A percentile compares a stretch with the other conserved stretches of the same genome.
phyloP scores from a whole-genome alignment of 2,329 filamentous ascomycete genomes.

The Fusarium sp. region DNA sequence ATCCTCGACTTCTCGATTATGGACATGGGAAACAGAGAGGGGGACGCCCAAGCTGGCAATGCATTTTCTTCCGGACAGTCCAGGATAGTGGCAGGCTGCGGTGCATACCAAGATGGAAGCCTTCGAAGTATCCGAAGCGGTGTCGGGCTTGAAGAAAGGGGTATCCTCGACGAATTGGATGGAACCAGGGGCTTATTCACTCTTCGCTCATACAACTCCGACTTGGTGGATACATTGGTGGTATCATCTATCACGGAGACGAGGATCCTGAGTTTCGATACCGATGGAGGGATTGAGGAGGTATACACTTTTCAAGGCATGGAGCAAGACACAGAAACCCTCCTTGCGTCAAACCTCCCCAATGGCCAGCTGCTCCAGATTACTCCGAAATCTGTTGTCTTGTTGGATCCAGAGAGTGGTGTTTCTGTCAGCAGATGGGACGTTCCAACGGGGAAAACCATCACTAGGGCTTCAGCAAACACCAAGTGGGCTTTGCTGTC shows the following conservation, averaged over 20 bases:
- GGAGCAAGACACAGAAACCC: slow-evolving; percentile 71
- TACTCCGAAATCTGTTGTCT: slow-evolving; percentile 66
- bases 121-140: slow-evolving; percentile 91
- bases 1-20: slow-evolving; percentile 94
- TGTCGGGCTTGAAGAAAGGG: slow-evolving; percentile 87
- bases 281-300: slow-evolving; percentile 83
- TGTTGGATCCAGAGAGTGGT: slow-evolving; percentile 68
- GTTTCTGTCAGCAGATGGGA: slow-evolving; percentile 66
- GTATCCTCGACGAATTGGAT: slow-evolving; percentile 79
- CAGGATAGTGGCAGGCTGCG: slow-evolving; percentile 89
- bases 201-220: slow-evolving; percentile 60
- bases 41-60: slow-evolving; percentile 76
- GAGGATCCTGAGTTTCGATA: slow-evolving; percentile 78
- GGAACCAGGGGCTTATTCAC: slow-evolving; percentile 77
- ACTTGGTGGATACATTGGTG: slow-evolving; percentile 72
- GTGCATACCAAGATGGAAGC: slow-evolving; percentile 86
- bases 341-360: slow-evolving; percentile 72
- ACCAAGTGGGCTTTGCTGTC: slow-evolving; percentile 74
- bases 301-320: slow-evolving; percentile 77
- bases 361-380: slow-evolving; percentile 76
- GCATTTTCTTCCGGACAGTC: slow-evolving; percentile 96
- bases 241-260: slow-evolving; percentile 86
- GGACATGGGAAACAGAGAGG: slow-evolving; percentile 89
- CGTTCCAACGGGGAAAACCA: slow-evolving; percentile 59
- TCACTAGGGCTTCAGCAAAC: slow-evolving; percentile 82